Base-by-base conservation (phyloP, 169 alveolate species). In the Theileria annulata region DNA sequence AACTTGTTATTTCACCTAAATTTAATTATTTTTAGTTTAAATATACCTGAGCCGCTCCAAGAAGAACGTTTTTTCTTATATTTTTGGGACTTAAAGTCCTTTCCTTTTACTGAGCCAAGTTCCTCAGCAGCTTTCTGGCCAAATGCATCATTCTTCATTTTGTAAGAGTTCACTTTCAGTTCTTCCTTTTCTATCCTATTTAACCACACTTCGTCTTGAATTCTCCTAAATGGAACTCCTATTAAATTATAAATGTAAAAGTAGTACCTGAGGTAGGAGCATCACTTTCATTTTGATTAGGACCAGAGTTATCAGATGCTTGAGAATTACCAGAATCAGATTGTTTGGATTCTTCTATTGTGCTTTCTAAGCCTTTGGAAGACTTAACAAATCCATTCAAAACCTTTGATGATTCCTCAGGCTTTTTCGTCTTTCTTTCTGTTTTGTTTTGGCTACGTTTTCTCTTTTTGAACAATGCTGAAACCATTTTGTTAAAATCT, bases 51-150 rank as follows among this genome's bases (percentile, higher is more conserved):
- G 5, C 96, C 96, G 73, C 80, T 91, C 96, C 96, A 92, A 13
- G 93, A 88, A 15, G 94, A 88, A 42, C 90, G 79, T 75, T 92
- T 92, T 87, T 92, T 92, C 87, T 92, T 92, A 33, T 86, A 81
- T 77, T 92, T 92, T 63, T 91, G 94, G 33, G 87, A 87, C 35
- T 94, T 88, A 70, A 92, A 92, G 25, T 88, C 92, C 35, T 88
- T 91, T 17, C 96, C 96, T 77, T 91, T 80, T 17, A 92, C 96
- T 68, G 64, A 75, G 10, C 72, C 68, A 12, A 81, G 63, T 72
- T 81, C 83, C 33, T 81, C 81, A 9, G 88, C 88, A 42, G 84
- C 88, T 66, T 81, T 81, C 19, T 51, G 33, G 13, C 75, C 77
- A 35, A 81, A 81, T 21, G 73, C 63, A 42, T 81, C 88, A 23